Conservation (phyloP, 2,329 filamentous ascomycete species). For the Colletotrichum karsti region DNA sequence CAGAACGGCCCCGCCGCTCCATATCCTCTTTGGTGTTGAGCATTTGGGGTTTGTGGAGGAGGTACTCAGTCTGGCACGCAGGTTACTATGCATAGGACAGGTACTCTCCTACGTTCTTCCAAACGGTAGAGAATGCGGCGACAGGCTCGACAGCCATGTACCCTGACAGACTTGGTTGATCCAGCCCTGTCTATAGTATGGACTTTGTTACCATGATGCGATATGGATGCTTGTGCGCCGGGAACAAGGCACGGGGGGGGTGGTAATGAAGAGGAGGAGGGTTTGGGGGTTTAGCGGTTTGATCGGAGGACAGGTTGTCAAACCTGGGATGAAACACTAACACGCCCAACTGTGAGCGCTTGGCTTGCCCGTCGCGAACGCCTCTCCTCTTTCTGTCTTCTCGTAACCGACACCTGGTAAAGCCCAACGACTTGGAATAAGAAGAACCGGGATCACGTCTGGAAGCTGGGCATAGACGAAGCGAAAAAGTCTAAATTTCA, state of each 20-base stretch:
- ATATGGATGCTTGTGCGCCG: neutral
- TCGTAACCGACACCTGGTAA: neutral
- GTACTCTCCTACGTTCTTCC: no score
- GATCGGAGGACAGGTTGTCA: constrained; percentile 24
- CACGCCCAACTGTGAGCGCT: constrained; percentile 9
- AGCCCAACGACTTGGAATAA: no score
- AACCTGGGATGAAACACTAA: constrained; percentile 29
- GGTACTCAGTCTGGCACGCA: neutral
- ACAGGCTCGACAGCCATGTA: neutral
- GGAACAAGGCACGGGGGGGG: neutral
- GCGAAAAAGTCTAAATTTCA: constrained; percentile 21
- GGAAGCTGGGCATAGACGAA: constrained; percentile 9
- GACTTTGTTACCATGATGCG: neutral
- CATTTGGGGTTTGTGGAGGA: neutral
- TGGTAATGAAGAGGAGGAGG: neutral
- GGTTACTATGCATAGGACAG: no score
- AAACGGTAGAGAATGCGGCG: neutral
- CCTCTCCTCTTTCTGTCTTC: neutral
- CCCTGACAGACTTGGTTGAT: neutral
- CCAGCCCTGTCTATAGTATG: constrained; percentile 9
- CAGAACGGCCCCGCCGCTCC: constrained; percentile 17
- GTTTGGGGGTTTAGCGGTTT: neutral
- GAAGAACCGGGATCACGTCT: no score
- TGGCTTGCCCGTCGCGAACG: constrained; percentile 13
- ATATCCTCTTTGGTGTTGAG: neutral